A percentile compares a stretch with the other conserved stretches of the same genome.
Evolutionary conservation across 495 filamentous ascomycete species (phyloP).

Genomic region (Aspergillus hancockii): DNA sequence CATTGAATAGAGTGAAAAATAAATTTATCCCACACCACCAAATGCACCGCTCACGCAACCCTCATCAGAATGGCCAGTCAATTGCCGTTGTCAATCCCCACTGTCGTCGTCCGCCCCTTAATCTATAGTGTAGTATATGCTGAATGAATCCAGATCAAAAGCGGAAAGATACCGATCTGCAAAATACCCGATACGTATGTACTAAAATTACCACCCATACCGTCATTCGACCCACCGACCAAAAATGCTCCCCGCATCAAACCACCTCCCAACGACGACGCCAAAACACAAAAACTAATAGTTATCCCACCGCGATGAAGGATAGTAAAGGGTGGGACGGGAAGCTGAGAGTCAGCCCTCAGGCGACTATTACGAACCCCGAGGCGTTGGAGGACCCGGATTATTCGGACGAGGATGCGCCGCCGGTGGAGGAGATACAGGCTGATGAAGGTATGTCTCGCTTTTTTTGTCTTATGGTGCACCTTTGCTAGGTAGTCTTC

Average conservation of each 20-base stretch:
- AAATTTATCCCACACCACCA: neutral
- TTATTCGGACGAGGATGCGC: constrained; percentile 80
- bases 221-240: neutral
- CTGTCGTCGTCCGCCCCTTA: neutral
- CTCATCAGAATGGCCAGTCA: neutral
- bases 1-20: neutral
- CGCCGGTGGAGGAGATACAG: constrained; percentile 71
- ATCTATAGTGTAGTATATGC: neutral
- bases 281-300: neutral
- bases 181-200: neutral
- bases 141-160: neutral
- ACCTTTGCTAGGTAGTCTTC: neutral
- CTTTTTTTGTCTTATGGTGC: neutral
- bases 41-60: neutral
- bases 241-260: constrained; percentile 12
- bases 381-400: constrained; percentile 81
- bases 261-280: constrained; percentile 3
- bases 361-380: constrained; percentile 66
- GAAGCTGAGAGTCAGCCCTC: constrained; percentile 73
- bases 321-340: constrained; percentile 91
- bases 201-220: constrained; percentile 2
- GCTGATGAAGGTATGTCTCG: constrained; percentile 73
- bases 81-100: neutral
- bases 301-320: constrained; percentile 34
- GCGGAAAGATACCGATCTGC: neutral